Percentiles rank a stretch among this genome's conserved stretches.
Evolutionary conservation across 345 rosid genomes (phyloP).

Genomic region (Syzygium oleosum): DNA sequence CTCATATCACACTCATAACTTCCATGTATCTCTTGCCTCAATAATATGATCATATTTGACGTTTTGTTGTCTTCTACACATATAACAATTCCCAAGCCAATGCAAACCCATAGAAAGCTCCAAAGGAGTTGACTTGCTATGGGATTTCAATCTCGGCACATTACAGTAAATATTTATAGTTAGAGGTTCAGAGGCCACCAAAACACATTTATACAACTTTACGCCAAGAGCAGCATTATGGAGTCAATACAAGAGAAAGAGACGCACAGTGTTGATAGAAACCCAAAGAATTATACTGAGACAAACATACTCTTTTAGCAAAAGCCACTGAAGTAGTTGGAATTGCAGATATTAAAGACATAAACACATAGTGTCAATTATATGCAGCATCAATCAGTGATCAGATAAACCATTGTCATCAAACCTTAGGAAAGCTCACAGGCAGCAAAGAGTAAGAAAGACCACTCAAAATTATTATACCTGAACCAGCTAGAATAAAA

Average conservation of each 20-base stretch:
- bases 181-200: neutral
- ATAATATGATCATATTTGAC: neutral
- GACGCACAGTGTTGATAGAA: neutral
- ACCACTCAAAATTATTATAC: neutral
- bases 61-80: neutral
- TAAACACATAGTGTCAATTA: neutral
- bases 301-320: neutral
- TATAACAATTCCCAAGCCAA: neutral
- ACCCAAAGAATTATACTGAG: neutral
- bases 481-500: neutral
- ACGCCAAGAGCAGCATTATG: neutral
- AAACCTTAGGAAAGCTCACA: neutral
- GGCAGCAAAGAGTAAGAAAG: neutral
- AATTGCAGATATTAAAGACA: neutral
- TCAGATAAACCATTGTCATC: neutral
- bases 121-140: neutral
- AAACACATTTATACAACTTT: neutral
- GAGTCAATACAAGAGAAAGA: neutral
- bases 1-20: neutral
- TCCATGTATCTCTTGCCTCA: neutral
- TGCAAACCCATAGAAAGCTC: neutral
- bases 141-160: neutral
- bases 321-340: neutral
- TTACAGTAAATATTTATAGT: neutral
- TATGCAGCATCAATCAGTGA: neutral